phyloP scores from a whole-genome alignment of 768 basidiomycete species.

The Lentinula aciculospora region DNA sequence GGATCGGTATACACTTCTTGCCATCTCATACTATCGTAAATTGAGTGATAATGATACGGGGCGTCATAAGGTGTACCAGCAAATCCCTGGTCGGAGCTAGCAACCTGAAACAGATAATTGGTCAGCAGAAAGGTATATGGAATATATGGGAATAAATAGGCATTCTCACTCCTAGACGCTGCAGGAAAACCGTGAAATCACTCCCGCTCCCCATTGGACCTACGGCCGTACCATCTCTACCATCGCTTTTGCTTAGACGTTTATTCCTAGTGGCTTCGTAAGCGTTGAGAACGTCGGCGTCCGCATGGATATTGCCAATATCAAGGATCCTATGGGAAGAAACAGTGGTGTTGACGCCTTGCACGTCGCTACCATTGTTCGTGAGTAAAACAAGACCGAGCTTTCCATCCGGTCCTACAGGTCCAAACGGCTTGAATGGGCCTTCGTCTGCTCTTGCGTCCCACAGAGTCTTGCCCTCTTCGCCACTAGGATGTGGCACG shows the following conservation, averaged over 20 bases:
- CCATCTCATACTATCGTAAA: conserved; percentile 71
- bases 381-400: conserved; percentile 50
- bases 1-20: conserved; percentile 75
- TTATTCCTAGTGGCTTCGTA: conserved; percentile 31
- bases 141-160: neutral
- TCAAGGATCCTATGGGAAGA: neutral
- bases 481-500: conserved; percentile 66
- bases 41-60: conserved; percentile 72
- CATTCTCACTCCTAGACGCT: conserved; percentile 58
- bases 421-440: conserved; percentile 29
- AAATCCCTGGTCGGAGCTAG: conserved; percentile 41
- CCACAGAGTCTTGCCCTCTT: conserved; percentile 64
- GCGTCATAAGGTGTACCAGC: conserved; percentile 42
- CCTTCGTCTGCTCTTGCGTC: conserved; percentile 65
- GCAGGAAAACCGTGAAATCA: conserved; percentile 90
- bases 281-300: conserved; percentile 34
- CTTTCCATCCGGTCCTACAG: conserved; percentile 47
- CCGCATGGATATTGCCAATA: conserved; percentile 23
- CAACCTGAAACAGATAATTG: conserved; percentile 23
- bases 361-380: conserved; percentile 39
- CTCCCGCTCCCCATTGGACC: conserved; percentile 76
- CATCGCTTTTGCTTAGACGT: conserved; percentile 6
- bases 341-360: neutral
- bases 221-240: conserved; percentile 37
- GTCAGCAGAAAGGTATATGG: neutral